Conservation (phyloP, 306 rosid species). For the Astragalus membranaceus region DNA sequence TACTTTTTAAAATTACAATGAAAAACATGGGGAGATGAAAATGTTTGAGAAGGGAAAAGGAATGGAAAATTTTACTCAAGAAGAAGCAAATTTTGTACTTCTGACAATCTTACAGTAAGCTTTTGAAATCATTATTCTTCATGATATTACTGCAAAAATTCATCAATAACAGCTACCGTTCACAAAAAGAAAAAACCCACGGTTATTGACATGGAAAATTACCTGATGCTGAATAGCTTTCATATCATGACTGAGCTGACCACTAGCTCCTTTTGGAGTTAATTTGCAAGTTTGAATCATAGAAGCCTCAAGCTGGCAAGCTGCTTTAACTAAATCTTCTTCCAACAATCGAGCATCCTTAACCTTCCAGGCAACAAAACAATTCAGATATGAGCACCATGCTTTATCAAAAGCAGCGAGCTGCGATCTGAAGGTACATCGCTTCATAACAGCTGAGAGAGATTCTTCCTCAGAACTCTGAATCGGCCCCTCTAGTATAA, state of each 20-base stretch:
- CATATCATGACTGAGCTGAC: constrained; percentile 74
- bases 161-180: background rate
- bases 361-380: constrained; percentile 87
- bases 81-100: background rate
- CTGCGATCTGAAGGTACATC: constrained; percentile 75
- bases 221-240: constrained; percentile 94
- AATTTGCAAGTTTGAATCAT: constrained; percentile 93
- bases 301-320: constrained; percentile 93
- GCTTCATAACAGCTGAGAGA: constrained; percentile 37
- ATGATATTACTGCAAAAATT: background rate
- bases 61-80: background rate
- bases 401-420: constrained; percentile 82
- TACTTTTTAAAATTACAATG: background rate
- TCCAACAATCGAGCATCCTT: constrained; percentile 81
- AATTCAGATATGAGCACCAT: constrained; percentile 88
- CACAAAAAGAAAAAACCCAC: background rate
- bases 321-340: constrained; percentile 95
- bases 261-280: constrained; percentile 53
- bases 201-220: constrained; percentile 6
- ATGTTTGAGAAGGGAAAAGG: background rate
- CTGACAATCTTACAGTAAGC: background rate
- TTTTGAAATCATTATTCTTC: background rate
- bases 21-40: background rate
- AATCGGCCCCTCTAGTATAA: constrained; percentile 64
- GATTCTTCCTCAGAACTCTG: constrained; percentile 54